Evolutionary conservation across 2,329 filamentous ascomycete genomes (phyloP).

Genomic region (Cryphonectria nitschkei): DNA sequence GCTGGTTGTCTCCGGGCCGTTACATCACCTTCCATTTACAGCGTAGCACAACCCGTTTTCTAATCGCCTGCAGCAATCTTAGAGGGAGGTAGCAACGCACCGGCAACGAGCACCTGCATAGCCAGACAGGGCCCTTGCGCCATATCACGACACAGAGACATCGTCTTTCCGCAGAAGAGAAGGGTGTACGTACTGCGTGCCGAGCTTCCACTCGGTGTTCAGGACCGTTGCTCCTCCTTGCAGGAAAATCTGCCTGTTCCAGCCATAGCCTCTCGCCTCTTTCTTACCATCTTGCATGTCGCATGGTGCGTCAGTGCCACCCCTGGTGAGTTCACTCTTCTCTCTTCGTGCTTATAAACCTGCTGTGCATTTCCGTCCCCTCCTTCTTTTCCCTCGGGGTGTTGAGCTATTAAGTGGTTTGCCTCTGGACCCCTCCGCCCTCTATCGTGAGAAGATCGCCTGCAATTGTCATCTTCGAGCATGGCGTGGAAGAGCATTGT

Average conservation of each 20-base stretch:
- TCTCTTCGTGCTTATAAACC: not conserved
- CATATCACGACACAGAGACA: not conserved
- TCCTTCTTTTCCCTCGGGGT: not conserved
- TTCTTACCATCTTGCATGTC: not conserved
- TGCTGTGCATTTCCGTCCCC: not conserved
- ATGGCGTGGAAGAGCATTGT: slow-evolving; percentile 18
- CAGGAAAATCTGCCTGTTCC: not conserved
- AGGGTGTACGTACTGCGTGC: no score
- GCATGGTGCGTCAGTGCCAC: not conserved
- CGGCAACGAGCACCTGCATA: not conserved
- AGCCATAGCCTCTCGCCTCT: not conserved
- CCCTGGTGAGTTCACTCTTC: not conserved
- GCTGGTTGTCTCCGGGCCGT: not conserved
- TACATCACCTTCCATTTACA: slow-evolving; percentile 5
- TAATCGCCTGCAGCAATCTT: not conserved
- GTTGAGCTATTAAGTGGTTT: not conserved
- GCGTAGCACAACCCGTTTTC: not conserved
- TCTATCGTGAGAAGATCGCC: not conserved
- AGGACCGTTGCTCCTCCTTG: not conserved
- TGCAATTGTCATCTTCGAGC: not conserved
- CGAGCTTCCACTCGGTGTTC: not conserved
- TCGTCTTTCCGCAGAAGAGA: not conserved
- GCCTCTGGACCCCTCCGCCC: not conserved
- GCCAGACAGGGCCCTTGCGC: not conserved
- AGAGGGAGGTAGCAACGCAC: not conserved